These are phyloP conservation scores for Mucor irregularis DNA, from an alignment of 371 early-diverging fungal species.

Conservation along the genomic window DNA sequence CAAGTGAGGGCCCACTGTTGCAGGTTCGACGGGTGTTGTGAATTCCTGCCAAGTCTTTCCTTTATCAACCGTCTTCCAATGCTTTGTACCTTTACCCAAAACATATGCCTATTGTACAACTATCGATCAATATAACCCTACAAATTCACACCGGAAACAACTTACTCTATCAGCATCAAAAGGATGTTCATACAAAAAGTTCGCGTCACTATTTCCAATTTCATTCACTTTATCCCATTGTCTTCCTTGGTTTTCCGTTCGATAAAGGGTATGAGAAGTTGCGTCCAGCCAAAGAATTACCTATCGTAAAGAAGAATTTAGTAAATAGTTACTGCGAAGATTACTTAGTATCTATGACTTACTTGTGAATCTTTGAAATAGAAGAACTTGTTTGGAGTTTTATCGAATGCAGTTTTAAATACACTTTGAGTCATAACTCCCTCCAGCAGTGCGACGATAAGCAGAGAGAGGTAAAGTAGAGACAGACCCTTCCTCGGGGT, in stretches of 20 bases:
- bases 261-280: conserved; percentile 48
- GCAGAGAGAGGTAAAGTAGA: conserved; percentile 7
- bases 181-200: conserved; percentile 58
- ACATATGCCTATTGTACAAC: conserved; percentile 58
- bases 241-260: conserved; percentile 71
- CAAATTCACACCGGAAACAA: neutral
- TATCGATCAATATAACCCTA: too few species aligned
- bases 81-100: conserved; percentile 53
- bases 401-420: conserved; percentile 47
- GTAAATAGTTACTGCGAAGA: neutral
- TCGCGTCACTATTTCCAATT: conserved; percentile 38
- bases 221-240: conserved; percentile 55
- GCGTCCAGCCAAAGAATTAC: conserved; percentile 62
- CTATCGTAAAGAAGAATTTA: conserved; percentile 24
- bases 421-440: conserved; percentile 22
- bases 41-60: conserved; percentile 70
- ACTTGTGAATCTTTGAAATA: conserved; percentile 74
- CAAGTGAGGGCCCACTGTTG: conserved; percentile 40
- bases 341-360: too few species aligned
- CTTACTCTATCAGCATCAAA: conserved; percentile 57
- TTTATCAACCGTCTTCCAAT: conserved; percentile 68
- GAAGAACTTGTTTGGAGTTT: conserved; percentile 54
- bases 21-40: conserved; percentile 50
- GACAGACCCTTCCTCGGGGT: conserved; percentile 30
- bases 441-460: neutral